phyloP scores from a whole-genome alignment of 2,329 filamentous ascomycete species.

The Thelonectria discophora region DNA sequence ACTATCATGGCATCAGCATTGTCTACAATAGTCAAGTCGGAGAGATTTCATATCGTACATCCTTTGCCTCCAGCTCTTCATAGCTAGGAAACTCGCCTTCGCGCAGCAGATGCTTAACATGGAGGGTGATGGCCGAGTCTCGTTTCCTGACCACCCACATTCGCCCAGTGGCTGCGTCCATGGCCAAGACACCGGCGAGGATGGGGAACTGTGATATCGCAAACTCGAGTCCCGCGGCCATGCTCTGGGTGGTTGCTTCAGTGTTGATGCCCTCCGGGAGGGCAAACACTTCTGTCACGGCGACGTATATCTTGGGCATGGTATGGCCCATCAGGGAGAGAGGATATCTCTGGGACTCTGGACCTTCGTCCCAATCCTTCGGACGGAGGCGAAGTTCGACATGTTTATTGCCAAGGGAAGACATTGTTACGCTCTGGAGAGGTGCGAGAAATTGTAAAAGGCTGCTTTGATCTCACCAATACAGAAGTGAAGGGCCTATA shows the following conservation, averaged over 20 bases:
- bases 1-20: neutral
- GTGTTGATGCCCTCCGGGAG: neutral
- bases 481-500: too few species aligned
- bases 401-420: neutral
- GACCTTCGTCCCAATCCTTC: neutral
- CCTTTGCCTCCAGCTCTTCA: neutral
- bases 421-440: neutral
- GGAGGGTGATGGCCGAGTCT: slow-evolving; percentile 15
- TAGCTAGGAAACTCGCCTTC: slow-evolving; percentile 3
- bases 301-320: slow-evolving; percentile 32
- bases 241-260: slow-evolving; percentile 4
- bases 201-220: slow-evolving; percentile 20
- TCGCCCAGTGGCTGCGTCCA: slow-evolving; percentile 5
- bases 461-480: too few species aligned
- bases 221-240: slow-evolving; percentile 19
- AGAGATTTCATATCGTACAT: neutral
- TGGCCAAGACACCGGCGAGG: slow-evolving; percentile 11
- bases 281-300: slow-evolving; percentile 26
- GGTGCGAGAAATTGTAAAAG: neutral
- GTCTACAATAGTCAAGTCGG: neutral
- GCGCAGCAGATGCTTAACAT: slow-evolving; percentile 7
- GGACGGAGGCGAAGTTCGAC: neutral
- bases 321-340: slow-evolving; percentile 22
- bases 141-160: slow-evolving; percentile 4
- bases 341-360: slow-evolving; percentile 2